Percentiles rank a stretch among this genome's conserved stretches.
These are phyloP conservation scores for Aspergillus piperis DNA, from an alignment of 2,329 filamentous ascomycete species.

Conservation along the genomic window DNA sequence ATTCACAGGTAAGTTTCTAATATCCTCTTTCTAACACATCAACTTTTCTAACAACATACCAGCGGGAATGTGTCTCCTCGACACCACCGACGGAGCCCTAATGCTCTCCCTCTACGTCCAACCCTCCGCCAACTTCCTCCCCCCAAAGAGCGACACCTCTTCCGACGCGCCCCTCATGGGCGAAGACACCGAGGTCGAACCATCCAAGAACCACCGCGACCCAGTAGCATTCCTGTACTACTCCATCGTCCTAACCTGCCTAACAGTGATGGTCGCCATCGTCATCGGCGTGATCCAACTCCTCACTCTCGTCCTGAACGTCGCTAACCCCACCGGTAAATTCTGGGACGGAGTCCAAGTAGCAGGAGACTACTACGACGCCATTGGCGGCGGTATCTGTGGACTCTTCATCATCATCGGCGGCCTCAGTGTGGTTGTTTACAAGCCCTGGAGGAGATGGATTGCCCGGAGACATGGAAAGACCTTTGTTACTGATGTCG, in stretches of 20 bases:
- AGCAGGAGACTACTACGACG: slow-evolving; percentile 78
- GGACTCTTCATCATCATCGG: slow-evolving; percentile 80
- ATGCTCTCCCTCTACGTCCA: slow-evolving; percentile 92
- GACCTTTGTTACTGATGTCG: slow-evolving; percentile 22
- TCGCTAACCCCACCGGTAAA: slow-evolving; percentile 69
- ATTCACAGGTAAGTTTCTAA: slow-evolving; percentile 69
- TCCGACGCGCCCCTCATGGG: slow-evolving; percentile 20
- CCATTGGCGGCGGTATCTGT: slow-evolving; percentile 84
- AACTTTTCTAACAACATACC: not conserved
- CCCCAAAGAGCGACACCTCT: slow-evolving; percentile 26
- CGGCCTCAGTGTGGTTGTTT: slow-evolving; percentile 69
- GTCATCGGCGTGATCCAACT: slow-evolving; percentile 86
- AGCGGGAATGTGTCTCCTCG: slow-evolving; percentile 93
- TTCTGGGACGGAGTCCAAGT: slow-evolving; percentile 88
- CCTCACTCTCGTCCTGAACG: slow-evolving; percentile 74
- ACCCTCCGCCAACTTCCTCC: slow-evolving; percentile 44
- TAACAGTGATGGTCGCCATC: slow-evolving; percentile 80
- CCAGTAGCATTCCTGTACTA: slow-evolving; percentile 92
- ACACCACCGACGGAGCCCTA: slow-evolving; percentile 87
- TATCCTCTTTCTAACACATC: not conserved
- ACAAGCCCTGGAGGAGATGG: slow-evolving; percentile 74
- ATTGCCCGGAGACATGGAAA: slow-evolving; percentile 47
- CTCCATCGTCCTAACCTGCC: slow-evolving; percentile 78
- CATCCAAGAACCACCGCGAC: slow-evolving; percentile 63
- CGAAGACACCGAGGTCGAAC: slow-evolving; percentile 22